Evolutionary conservation across 164 flowering plant species (phyloP), one percentile per base, ranked within the genome.

Genomic region (Magnolia officinalis): DNA sequence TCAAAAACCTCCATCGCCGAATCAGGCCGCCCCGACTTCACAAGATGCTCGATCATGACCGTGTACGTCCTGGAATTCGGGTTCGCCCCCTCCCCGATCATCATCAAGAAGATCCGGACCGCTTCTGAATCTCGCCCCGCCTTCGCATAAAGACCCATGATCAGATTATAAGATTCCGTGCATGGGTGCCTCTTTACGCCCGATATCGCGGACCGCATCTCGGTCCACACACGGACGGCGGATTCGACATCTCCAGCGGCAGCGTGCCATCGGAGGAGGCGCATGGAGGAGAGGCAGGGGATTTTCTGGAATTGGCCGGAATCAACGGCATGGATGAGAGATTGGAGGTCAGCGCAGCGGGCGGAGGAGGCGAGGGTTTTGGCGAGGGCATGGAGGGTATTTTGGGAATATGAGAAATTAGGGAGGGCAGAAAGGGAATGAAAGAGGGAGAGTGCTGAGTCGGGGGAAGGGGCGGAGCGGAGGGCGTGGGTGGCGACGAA

Each of bases 11-110:
- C 88, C 77, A 87, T 19, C 1, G 91, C 99, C 2, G 83, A 75
- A 61, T 89, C 88, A 78, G 90, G 67, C 50, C 84, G 88, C 77
- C 90, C 90, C 1, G 75, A 81, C 20, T 68, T 83, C 50, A 82
- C 83, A 66, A 96, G 84, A 77, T 96, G 99, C 73, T 90, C 87
- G 21, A 96, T 88, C 64, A 96, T 78, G 66, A 91, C 78, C 1
- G 94, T 90, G 71, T 85, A 96, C 9, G 96, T 96, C 76, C 98
- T 84, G 9, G 87, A 84, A 88, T 96, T 96, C 2, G 97, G 97
- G 74, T 88, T 82, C 2, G 85, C 89, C 45, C 99, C 98, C 81
- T 87, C 89, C 29, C 80, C 80, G 74, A 92, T 80, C 89, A 92
- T 77, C 78, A 73, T 78, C 20, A 65, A 26, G 67, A 96, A 92